phyloP scores from a whole-genome alignment of 108 stramenopile genomes.

The Fragilaria crotonensis region DNA sequence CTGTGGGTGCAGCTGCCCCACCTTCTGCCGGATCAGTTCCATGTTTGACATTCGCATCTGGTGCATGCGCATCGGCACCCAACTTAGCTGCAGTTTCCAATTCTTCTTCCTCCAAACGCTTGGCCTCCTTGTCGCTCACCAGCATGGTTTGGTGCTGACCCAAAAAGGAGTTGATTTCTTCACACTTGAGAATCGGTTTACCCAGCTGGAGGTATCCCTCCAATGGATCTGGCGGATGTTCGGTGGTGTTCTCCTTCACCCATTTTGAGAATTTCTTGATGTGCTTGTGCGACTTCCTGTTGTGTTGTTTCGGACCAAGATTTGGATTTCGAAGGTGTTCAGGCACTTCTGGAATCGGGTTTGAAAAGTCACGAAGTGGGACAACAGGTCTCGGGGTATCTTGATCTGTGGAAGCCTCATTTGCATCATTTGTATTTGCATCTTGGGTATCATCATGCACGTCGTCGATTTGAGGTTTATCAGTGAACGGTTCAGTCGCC shows the following conservation, averaged over 20 bases:
- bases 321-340: neutral
- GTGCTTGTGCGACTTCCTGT: neutral
- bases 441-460: too few species aligned
- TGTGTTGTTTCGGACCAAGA: neutral
- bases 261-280: neutral
- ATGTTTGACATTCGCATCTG: neutral
- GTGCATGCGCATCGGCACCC: neutral
- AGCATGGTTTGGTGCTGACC: conserved; percentile 37
- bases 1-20: neutral
- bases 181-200: conserved; percentile 28
- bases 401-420: neutral
- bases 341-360: neutral
- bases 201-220: conserved; percentile 33
- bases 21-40: neutral
- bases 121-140: neutral
- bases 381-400: neutral
- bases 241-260: neutral
- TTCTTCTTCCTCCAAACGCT: neutral
- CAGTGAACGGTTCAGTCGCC: neutral
- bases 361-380: neutral
- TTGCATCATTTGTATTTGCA: neutral
- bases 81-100: neutral
- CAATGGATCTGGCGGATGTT: conserved; percentile 3
- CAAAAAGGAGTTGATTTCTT: conserved; percentile 36
- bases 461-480: too few species aligned